Percentiles rank a stretch among this genome's conserved stretches.
Conservation (phyloP, 345 rosid genomes). For the Carallia pectinifolia region DNA sequence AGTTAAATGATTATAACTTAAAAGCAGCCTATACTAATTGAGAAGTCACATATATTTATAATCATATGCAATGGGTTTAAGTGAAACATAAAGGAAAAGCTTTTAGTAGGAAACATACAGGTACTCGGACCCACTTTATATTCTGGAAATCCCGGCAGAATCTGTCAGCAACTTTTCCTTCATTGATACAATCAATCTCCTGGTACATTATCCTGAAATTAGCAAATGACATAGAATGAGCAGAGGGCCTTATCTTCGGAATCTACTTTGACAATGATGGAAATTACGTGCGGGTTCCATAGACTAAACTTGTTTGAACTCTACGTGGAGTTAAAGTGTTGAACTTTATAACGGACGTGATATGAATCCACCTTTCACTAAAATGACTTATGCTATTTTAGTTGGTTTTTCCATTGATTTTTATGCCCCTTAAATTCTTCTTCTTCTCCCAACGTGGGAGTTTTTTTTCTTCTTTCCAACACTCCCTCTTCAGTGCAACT, state of each 20-base stretch:
- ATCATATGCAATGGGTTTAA: not conserved
- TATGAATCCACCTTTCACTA: no score
- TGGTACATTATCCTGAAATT: constrained; percentile 76
- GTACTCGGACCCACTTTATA: constrained; percentile 89
- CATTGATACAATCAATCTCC: constrained; percentile 94
- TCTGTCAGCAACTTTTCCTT: constrained; percentile 89
- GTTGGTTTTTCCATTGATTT: no score
- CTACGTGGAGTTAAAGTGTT: no score
- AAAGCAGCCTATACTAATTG: not conserved
- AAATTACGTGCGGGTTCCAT: no score
- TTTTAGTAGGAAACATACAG: constrained; percentile 55
- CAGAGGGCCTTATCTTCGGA: not conserved
- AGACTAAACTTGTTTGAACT: no score
- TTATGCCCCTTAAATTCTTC: no score
- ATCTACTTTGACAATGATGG: not conserved
- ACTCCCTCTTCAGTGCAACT: no score
- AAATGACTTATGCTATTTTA: no score
- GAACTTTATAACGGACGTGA: no score
- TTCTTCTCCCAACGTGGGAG: no score
- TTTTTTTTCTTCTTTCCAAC: no score
- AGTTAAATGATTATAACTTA: not conserved
- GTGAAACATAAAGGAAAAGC: not conserved
- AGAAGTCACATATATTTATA: not conserved
- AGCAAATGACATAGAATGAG: constrained; percentile 15
- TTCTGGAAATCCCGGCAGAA: constrained; percentile 91